A percentile compares a stretch with the other conserved stretches of the same genome.
phyloP scores from a whole-genome alignment of 495 filamentous ascomycete species.

The Bombardia bombarda region DNA sequence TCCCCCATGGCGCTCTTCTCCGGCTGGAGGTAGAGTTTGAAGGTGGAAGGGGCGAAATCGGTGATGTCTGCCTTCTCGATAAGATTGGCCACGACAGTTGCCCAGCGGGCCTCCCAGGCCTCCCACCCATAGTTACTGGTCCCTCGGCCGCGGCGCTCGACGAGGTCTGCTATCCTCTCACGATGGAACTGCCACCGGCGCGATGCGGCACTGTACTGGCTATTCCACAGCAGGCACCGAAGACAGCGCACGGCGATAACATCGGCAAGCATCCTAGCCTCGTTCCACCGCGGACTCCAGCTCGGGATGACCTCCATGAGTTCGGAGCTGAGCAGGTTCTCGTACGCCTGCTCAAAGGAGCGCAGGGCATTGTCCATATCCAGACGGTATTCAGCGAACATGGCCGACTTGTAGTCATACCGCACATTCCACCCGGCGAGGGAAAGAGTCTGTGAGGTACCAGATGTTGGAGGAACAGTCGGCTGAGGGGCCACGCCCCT shows the following conservation, averaged over 20 bases:
- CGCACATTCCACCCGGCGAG: constrained; percentile 81
- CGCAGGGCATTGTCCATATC: constrained; percentile 80
- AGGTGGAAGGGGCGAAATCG: constrained; percentile 29
- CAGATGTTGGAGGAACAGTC: constrained; percentile 72
- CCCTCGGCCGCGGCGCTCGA: constrained; percentile 76
- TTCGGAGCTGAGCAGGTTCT: constrained; percentile 67
- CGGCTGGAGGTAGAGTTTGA: constrained; percentile 46
- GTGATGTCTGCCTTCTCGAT: constrained; percentile 53
- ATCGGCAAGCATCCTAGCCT: constrained; percentile 75
- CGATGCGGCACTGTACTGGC: constrained; percentile 65
- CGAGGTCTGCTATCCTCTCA: constrained; percentile 58
- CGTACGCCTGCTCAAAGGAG: constrained; percentile 79
- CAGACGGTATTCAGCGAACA: constrained; percentile 83
- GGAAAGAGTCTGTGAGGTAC: constrained; percentile 77
- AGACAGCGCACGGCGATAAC: constrained; percentile 68
- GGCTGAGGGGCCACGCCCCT: constrained; percentile 67
- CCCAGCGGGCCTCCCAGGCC: constrained; percentile 82
- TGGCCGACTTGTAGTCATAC: constrained; percentile 85
- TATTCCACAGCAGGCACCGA: constrained; percentile 68
- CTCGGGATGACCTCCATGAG: constrained; percentile 79
- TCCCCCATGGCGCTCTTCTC: constrained; percentile 66
- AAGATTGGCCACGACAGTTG: constrained; percentile 69
- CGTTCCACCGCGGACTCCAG: constrained; percentile 81
- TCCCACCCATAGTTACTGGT: constrained; percentile 79
- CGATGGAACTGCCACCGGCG: constrained; percentile 70